phyloP scores from a whole-genome alignment of 2,329 filamentous ascomycete genomes.

The Verticillium nonalfalfae region DNA sequence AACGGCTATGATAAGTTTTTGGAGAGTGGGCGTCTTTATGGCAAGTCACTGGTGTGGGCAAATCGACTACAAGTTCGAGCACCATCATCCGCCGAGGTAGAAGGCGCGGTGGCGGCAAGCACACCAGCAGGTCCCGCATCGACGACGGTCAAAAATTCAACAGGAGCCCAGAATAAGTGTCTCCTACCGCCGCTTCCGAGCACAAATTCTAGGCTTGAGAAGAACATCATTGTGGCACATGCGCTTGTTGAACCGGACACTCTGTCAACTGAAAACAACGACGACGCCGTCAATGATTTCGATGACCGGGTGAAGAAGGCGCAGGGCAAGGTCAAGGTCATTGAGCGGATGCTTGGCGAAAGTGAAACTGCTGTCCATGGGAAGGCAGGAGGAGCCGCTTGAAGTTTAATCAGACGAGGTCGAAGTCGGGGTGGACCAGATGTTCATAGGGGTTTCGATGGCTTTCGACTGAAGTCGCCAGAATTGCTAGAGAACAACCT shows the following conservation, averaged over 20 bases:
- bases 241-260: conserved; percentile 74
- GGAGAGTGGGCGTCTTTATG: conserved; percentile 71
- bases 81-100: conserved; percentile 2
- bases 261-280: conserved; percentile 73
- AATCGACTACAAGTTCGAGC: conserved; percentile 47
- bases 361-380: neutral
- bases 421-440: neutral
- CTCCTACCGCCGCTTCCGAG: conserved; percentile 36
- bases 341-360: conserved; percentile 62
- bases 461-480: neutral
- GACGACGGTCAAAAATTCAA: neutral
- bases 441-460: neutral
- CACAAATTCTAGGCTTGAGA: conserved; percentile 59
- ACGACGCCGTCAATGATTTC: conserved; percentile 85
- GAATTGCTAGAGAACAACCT: too few relatives aligned
- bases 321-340: conserved; percentile 75
- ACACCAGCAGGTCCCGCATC: neutral
- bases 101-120: neutral
- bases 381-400: neutral
- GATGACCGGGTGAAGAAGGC: conserved; percentile 84
- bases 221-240: conserved; percentile 70
- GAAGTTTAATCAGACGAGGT: neutral
- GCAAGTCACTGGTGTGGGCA: conserved; percentile 77
- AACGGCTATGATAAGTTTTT: conserved; percentile 92
- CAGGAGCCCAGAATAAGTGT: conserved; percentile 6